Base-by-base conservation (phyloP, 2,329 filamentous ascomycete species). In the Dactylellina sp. region DNA sequence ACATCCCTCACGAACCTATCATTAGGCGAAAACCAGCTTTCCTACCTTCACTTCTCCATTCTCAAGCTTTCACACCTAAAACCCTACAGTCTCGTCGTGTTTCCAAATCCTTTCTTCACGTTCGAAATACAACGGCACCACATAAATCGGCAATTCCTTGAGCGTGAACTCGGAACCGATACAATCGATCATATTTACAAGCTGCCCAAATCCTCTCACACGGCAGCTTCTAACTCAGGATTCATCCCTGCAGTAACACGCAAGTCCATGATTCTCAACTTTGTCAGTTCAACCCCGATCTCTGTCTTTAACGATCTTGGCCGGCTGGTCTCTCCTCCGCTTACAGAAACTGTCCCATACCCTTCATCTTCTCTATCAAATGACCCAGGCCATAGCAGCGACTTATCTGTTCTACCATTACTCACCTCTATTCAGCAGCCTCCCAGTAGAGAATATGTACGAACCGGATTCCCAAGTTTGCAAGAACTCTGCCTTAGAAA, bases 11-110 rank as follows among this genome's bases (percentile, higher is more conserved):
- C 6, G 20, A 7, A 53, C n/a, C 35, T 68, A 12, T 52, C 44
- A 9, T 16, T 60, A 22, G 53, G 53, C 46, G 37, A 39, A 37
- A 68, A 71, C 42, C 20, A 32, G 3, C 40, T 62, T 7, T 56
- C 65, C 20, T 62, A 71, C 35, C 49, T 71, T 25, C 65, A 56
- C 1, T 71, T 50, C 44, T 61, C 56, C 1, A 39, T 71, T 18
- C 35, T 71, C 18, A 25, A 49, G 0, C 28, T 71, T 14, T 4
- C 40, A n/a, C 39, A 68, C 5, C 12, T 68, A 14, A 35, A n/a
- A 12, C 24, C 37, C 16, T 14, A 18, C 25, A 52, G 62, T 0
- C 20, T 68, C 0, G n/a, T 25, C 0, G n/a, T 55, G 32, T 68
- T 55, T n/a, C 63, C 63, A 1, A 68, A 68, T 7, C 63, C 63